Conservation (phyloP, 495 filamentous ascomycete species). For the Parathielavia appendiculata region DNA sequence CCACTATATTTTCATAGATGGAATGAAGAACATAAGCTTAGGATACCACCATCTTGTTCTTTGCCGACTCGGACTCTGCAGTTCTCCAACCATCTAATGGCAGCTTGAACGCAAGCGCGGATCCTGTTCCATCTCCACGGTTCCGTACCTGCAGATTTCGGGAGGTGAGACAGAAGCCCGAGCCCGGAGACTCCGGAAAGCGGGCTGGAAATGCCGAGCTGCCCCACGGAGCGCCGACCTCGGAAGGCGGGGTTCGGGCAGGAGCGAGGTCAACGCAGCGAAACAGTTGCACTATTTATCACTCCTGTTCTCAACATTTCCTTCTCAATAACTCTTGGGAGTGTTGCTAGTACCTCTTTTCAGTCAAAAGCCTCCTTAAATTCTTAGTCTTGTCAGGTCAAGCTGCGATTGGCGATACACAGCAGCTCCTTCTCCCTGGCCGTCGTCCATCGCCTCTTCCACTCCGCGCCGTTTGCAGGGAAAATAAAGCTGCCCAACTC, state of each 20-base stretch:
- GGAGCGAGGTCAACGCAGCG: conserved; percentile 16
- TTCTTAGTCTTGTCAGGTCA: background rate
- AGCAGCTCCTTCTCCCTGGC: background rate
- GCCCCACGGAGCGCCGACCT: conserved; percentile 24
- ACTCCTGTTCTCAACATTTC: background rate
- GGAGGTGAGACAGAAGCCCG: conserved; percentile 1
- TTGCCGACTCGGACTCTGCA: background rate
- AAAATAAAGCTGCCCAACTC: background rate
- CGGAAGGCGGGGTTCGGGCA: conserved; percentile 29
- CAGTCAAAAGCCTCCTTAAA: too few relatives aligned
- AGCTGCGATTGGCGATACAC: background rate
- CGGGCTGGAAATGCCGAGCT: conserved; percentile 2
- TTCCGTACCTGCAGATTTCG: conserved; percentile 11
- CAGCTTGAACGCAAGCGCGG: background rate
- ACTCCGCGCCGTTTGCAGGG: background rate
- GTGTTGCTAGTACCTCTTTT: too few relatives aligned
- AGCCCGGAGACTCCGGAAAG: conserved; percentile 13
- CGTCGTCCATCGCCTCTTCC: background rate
- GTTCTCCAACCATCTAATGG: too few relatives aligned
- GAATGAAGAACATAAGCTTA: conserved; percentile 10
- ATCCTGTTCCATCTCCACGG: background rate
- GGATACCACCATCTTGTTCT: background rate
- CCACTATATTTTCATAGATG: background rate
- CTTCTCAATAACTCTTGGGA: background rate
- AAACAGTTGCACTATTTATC: conserved; percentile 16